These are phyloP conservation scores for Geranium rotundifolium DNA, from an alignment of 345 rosid species.

Conservation along the genomic window DNA sequence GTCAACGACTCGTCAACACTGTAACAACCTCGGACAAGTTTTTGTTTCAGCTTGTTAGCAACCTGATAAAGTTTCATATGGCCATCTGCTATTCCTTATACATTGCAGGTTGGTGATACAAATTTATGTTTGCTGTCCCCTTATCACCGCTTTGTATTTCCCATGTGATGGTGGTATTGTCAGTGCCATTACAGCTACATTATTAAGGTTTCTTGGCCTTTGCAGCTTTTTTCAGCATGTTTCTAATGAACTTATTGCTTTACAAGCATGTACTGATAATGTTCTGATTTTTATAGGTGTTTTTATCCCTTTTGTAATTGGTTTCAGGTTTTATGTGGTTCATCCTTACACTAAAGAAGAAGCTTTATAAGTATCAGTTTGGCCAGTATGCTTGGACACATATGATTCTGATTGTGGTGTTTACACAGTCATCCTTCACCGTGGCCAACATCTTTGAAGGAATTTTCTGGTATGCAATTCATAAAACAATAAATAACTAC, in stretches of 20 bases:
- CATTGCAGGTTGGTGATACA: slow-evolving; percentile 58
- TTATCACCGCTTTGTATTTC: neutral
- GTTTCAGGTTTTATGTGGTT: slow-evolving; percentile 93
- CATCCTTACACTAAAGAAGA: slow-evolving; percentile 88
- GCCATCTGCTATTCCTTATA: slow-evolving; percentile 76
- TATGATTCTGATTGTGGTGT: slow-evolving; percentile 94
- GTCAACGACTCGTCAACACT: slow-evolving; percentile 83
- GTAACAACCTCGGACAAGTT: slow-evolving; percentile 60
- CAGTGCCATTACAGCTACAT: neutral
- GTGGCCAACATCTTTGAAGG: slow-evolving; percentile 99
- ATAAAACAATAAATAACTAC: neutral
- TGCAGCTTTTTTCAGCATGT: neutral
- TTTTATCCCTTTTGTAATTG: neutral
- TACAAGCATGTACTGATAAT: neutral
- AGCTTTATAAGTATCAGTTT: slow-evolving; percentile 99
- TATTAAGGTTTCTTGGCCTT: neutral
- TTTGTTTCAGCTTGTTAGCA: slow-evolving; percentile 68
- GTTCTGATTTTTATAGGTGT: neutral
- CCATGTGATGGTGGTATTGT: neutral
- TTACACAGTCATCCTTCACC: slow-evolving; percentile 91
- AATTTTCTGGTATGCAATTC: slow-evolving; percentile 58
- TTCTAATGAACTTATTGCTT: neutral
- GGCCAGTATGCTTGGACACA: slow-evolving; percentile 99
- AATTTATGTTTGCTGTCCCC: slow-evolving; percentile 1
- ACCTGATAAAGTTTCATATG: slow-evolving; percentile 84